Percentiles rank a stretch among this genome's conserved stretches.
Conservation (phyloP, 148 eudicot species). For the Nyssa sinensis region DNA sequence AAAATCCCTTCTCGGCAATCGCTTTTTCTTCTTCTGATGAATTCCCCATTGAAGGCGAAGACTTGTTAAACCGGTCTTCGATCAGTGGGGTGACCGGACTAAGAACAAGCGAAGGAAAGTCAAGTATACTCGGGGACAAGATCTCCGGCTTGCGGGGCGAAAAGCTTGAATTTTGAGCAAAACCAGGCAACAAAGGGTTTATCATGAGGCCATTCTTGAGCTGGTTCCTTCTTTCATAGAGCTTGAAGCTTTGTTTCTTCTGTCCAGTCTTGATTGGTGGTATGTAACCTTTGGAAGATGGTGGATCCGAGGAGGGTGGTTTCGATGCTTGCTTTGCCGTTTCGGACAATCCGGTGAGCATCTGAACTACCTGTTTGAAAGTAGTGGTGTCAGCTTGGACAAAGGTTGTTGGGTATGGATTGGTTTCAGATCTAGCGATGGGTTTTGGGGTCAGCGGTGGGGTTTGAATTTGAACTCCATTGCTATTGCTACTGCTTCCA, state of each 20-base stretch:
- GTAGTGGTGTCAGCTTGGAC: constrained; percentile 76
- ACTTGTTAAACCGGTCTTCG: constrained; percentile 44
- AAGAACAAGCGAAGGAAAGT: constrained; percentile 67
- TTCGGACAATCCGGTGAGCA: constrained; percentile 80
- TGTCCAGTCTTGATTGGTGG: constrained; percentile 56
- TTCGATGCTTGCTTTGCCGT: constrained; percentile 24
- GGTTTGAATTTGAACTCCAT: constrained; percentile 24
- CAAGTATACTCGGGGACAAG: constrained; percentile 70
- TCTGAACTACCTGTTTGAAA: constrained; percentile 88
- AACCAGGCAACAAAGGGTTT: constrained; percentile 33
- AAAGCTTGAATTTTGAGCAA: constrained; percentile 27
- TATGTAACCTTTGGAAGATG: constrained; percentile 25
- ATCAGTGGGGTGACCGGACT: constrained; percentile 78
- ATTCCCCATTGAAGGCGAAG: constrained; percentile 32
- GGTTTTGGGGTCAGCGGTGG: constrained; percentile 42
- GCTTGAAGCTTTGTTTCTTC: constrained; percentile 62
- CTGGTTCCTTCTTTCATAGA: constrained; percentile 72
- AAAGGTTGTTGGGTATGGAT: constrained; percentile 80
- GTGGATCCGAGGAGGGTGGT: constrained; percentile 15
- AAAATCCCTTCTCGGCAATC: constrained; percentile 75
- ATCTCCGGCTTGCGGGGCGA: constrained; percentile 49
- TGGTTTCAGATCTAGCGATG: constrained; percentile 63
- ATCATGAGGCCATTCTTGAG: constrained; percentile 60
- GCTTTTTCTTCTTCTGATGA: constrained; percentile 65
- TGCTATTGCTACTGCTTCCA: constrained; percentile 26